Base-by-base conservation (phyloP, 2,329 filamentous ascomycete species). In the Sclerotinia trifoliorum region DNA sequence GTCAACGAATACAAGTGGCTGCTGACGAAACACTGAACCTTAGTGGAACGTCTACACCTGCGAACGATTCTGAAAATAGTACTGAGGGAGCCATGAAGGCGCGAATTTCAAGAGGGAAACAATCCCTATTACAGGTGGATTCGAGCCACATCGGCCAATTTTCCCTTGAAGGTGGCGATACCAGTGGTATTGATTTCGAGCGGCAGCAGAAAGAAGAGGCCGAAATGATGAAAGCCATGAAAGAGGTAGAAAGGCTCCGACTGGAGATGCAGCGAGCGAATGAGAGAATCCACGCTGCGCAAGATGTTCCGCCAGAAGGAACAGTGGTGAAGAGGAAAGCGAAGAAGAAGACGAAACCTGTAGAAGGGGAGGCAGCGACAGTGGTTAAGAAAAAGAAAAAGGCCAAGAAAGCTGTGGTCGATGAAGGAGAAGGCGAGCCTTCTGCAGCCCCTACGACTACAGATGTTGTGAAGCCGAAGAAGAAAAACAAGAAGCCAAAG, bases 221-320 rank as follows among this genome's bases (percentile, higher is more conserved):
- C 1, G 94, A 97, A 79, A 96, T 97, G 92, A 88, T 87, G 56
- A 88, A 88, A 75, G 95, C 94, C 11, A 88, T 97, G 83, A 89
- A 90, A 78, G 92, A 97, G 78, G 91, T 99, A 3, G 94, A 98
- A 81, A 84, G 89, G 64, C 81, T 96, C 69, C 84, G 95, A 65
- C 82, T 97, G 68, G 92, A 97, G 80, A 97, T 98, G 93, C 91
- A 94, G 80, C 82, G 91, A 68, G 89, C 88, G 49, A 91, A 90
- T 74, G 91, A 94, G 80, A 82, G 90, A 67, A 88, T 94, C 49
- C 85, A 91, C 73, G 86, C 89, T 26, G 88, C 88, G 29, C 86
- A 88, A 74, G 89, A 88, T n/a, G 86, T 89, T 48, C 61, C 61
- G 15, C 62, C 67, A 3, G 90, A 90, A 75, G 88, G 88, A 1